Evolutionary conservation across 495 filamentous ascomycete genomes (phyloP), one percentile per base, ranked within the genome.

Genomic region (Bacidia rubella): DNA sequence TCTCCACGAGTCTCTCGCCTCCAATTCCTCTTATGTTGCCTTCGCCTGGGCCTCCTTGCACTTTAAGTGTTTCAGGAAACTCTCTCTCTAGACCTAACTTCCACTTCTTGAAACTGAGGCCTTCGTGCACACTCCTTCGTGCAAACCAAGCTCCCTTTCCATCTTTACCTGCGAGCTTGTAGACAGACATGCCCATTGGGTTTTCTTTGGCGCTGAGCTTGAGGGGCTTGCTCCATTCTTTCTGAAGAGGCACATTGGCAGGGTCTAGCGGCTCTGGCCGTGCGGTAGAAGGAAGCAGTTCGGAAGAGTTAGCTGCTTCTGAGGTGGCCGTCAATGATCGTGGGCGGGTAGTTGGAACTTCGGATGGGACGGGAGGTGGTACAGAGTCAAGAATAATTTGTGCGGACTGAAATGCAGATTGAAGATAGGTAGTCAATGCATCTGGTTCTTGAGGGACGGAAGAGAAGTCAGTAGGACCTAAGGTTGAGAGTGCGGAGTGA

Each of bases 61-160:
- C 52, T 69, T 76, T 68, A 74, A 88, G 60, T 22, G 74, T 80
- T 63, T 83, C 79, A 9, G 71, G 72, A 61, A 86, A 85, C 21
- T 70, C 68, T 48, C 71, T 70, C 62, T 76, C 70, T 0, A 71
- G 54, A 0, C 69, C 68, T 1, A 75, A 50, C 54, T 75, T 76
- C 70, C 82, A 95, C 60, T 77, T 82, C 11, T 70, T 65, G 62
- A 93, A 97, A 0, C 78, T 69, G 20, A 92, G 61, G 0, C 82
- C 81, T 57, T 82, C 77, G 54, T 96, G 89, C 15, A 96, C 72
- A 58, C 86, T 94, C 24, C 87, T 72, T 51, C 92, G 67, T 10
- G 85, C 87, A 66, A 96, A 97, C 90, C 90, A 97, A 2, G 79
- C 72, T 0, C 90, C 92, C 45, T 82, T 82, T 2, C 88, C 83